Evolutionary conservation across 2,329 filamentous ascomycete species (phyloP), one percentile per base, ranked within the genome.

Genomic region (Gnomoniopsis smithogilvyi): DNA sequence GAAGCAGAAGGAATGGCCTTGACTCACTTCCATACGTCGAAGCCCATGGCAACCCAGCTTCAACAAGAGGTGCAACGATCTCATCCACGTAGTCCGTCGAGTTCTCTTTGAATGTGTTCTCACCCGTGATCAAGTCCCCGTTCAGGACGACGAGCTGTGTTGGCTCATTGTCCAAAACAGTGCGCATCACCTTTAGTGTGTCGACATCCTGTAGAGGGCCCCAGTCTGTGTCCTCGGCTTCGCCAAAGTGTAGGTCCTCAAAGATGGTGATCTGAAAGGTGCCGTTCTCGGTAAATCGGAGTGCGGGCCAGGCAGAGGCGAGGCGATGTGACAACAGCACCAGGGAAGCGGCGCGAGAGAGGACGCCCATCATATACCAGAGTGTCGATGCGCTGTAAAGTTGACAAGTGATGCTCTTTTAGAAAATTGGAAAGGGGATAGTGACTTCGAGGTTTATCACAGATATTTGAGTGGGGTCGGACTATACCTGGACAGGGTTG

Each of bases 41-140:
- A 10, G 81, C 80, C 76, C 81, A 85, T 1, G 70, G 70, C 1
- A 81, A 58, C 15, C 72, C 71, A 7, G 73, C 72, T 1, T 74
- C 52, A 1, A 82, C 70, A 0, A 85, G 64, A 0, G 78, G 78
- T 2, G 63, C 67, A 1, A 80, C 76, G 14, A 82, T 74, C 38
- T 72, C 63, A 59, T 82, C 76, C 2, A 83, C 45, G 46, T 81
- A 80, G 6, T 67, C 58, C 0, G 73, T 78, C 17, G 76, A 72
- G 59, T 81, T 81, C 0, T 68, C 60, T 21, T 71, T 54, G 55
- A 68, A 72, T 8, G 75, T 78, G 58, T 78, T 76, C 58, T 85
- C 81, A 21, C 82, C 82, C 0, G 82, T 82, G 47, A 83, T 79
- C 10, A 85, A 69, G 63, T 86, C 83, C 17, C 83, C 83, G 54